phyloP scores from a whole-genome alignment of 2,329 filamentous ascomycete genomes.

The Arthrocladium fulminans region DNA sequence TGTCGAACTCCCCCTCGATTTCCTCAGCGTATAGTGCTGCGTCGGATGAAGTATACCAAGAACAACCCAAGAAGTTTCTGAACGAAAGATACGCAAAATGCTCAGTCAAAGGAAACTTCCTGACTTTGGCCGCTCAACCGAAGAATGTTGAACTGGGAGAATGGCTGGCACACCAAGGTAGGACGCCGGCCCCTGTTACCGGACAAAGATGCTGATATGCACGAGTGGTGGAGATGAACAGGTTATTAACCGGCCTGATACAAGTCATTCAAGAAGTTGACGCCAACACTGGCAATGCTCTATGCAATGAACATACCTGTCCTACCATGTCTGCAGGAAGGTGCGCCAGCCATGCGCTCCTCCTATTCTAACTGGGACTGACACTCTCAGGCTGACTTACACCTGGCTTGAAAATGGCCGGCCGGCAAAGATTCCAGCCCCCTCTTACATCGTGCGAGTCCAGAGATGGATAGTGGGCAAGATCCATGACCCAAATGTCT shows the following conservation, averaged over 20 bases:
- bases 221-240: conserved; percentile 83
- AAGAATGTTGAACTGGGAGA: conserved; percentile 90
- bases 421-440: conserved; percentile 84
- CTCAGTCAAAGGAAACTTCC: conserved; percentile 95
- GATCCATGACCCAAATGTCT: conserved; percentile 80
- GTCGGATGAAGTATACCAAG: conserved; percentile 30
- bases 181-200: conserved; percentile 20
- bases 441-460: conserved; percentile 89
- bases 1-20: conserved; percentile 34
- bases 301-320: conserved; percentile 77
- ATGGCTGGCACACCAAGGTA: conserved; percentile 93
- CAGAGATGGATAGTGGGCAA: conserved; percentile 97
- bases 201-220: conserved; percentile 12
- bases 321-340: conserved; percentile 89
- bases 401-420: conserved; percentile 88
- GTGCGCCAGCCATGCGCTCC: conserved; percentile 49
- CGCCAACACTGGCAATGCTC: conserved; percentile 59
- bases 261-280: conserved; percentile 81
- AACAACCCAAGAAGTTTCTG: conserved; percentile 42
- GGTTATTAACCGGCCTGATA: conserved; percentile 80
- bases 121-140: conserved; percentile 85
- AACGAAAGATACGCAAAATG: conserved; percentile 57
- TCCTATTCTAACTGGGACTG: conserved; percentile 16
- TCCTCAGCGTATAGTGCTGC: conserved; percentile 31
- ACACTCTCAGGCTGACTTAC: conserved; percentile 72